Base-by-base conservation (phyloP, 345 rosid species). In the Moricandia moricandioides region DNA sequence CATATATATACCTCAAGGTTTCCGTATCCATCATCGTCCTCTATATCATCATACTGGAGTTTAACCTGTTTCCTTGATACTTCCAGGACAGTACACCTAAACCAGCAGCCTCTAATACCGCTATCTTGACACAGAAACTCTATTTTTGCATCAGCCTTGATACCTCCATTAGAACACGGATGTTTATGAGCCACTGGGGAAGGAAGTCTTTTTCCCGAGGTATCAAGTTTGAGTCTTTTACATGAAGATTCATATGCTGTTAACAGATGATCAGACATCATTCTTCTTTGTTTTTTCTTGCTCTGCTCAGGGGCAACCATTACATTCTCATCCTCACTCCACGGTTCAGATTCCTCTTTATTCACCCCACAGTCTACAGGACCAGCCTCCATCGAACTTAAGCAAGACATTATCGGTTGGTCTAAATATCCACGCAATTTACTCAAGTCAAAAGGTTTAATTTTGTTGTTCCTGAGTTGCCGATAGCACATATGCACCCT, bases 91-190 rank as follows among this genome's bases (percentile, higher is more conserved):
- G 91, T 88, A 81, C 97, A 88, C 82, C 89, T 86, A 80, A 94
- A 94, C 98, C 97, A 91, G 83, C 97, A 91, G 60, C 98, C 98
- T 80, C 93, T 86, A 73, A 94, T 82, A 52, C 98, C 98, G 64
- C 98, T 94, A 82, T 94, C 98, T 85, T 88, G 98, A 86, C 97
- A 87, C 66, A 91, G 78, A 70, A 82, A 65, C 79, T 94, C 98
- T 69, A 94, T 82, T 80, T 88, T 91, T 65, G 87, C 91, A 81
- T 83, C 88, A 70, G 82, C 84, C 78, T 82, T 81, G 78, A 87
- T 84, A 33, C 64, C 51, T 39, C 76, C 77, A 56, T 58, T 65
- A 65, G 57, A 63, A 81, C 78, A 82, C 66, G 81, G 84, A 54
- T 83, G 86, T 56, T 67, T 70, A 55, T 83, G 84, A 24, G 72